These are phyloP conservation scores for Trametes coccinea DNA, from an alignment of 768 basidiomycete genomes.

Conservation along the genomic window DNA sequence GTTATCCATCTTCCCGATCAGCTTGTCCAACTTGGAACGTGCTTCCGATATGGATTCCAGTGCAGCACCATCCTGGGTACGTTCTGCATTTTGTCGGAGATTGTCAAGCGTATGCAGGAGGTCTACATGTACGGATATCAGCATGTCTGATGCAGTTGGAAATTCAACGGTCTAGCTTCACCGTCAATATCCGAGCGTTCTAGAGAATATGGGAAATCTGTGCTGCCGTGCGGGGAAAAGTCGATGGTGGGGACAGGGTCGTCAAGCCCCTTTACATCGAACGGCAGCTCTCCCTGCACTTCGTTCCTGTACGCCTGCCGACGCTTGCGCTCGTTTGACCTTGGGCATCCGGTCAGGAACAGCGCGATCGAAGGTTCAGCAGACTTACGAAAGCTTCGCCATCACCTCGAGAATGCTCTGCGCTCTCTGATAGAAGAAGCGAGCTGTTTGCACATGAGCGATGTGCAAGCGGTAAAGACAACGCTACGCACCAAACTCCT, in stretches of 20 bases:
- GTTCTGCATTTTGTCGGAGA: constrained; percentile 56
- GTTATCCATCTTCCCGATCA: constrained; percentile 75
- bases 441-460: constrained; percentile 44
- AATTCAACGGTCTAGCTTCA: constrained; percentile 31
- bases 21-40: constrained; percentile 61
- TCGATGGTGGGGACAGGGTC: constrained; percentile 79
- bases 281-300: constrained; percentile 84
- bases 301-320: constrained; percentile 85
- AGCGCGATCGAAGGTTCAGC: background rate
- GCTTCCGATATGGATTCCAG: constrained; percentile 63
- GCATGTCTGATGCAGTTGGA: too few relatives aligned
- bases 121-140: constrained; percentile 37
- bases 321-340: constrained; percentile 76
- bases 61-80: constrained; percentile 46
- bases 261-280: constrained; percentile 79
- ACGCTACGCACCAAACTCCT: constrained; percentile 75
- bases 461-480: background rate
- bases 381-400: constrained; percentile 79
- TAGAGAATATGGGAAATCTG: constrained; percentile 64
- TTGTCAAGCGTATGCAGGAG: constrained; percentile 65
- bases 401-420: constrained; percentile 82
- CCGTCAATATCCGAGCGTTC: constrained; percentile 72
- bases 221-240: constrained; percentile 68
- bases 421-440: constrained; percentile 80
- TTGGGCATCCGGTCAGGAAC: constrained; percentile 28